Percentiles rank a stretch among this genome's conserved stretches.
These are phyloP conservation scores for Wallacemonas sp. DNA, from an alignment of 208 protist genomes.

Conservation along the genomic window DNA sequence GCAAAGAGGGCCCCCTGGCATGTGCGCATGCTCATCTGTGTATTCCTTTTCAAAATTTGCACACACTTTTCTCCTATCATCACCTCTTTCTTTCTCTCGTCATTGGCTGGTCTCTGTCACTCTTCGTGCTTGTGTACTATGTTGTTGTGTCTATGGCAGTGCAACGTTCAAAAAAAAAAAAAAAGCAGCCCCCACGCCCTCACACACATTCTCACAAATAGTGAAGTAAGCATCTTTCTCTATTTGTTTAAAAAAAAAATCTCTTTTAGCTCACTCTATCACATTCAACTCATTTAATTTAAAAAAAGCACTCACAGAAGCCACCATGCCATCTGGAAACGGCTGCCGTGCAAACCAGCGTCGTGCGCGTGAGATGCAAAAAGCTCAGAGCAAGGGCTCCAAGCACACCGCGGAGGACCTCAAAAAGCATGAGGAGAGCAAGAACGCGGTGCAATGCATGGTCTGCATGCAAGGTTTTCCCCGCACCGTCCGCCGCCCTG, in stretches of 20 bases:
- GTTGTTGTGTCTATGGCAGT: too few relatives aligned
- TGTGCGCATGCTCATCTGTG: too few relatives aligned
- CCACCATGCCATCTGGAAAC: slow-evolving; percentile 73
- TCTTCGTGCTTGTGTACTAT: too few relatives aligned
- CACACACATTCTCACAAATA: too few relatives aligned
- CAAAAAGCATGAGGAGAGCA: slow-evolving; percentile 78
- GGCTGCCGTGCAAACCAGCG: slow-evolving; percentile 66
- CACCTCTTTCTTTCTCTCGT: not conserved
- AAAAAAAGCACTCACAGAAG: not conserved
- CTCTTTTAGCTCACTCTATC: too few relatives aligned
- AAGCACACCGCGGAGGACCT: slow-evolving; percentile 60
- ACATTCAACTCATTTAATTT: not conserved
- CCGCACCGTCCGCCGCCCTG: slow-evolving; percentile 58
- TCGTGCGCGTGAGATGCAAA: slow-evolving; percentile 60
- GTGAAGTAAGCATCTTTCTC: too few relatives aligned
- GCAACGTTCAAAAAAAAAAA: slow-evolving; percentile 15
- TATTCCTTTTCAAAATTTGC: too few relatives aligned
- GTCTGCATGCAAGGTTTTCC: slow-evolving; percentile 80
- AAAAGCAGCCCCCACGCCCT: too few relatives aligned
- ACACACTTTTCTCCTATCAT: too few relatives aligned
- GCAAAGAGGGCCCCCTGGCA: too few relatives aligned
- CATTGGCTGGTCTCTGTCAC: too few relatives aligned
- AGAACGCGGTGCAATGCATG: slow-evolving; percentile 74
- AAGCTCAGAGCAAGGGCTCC: slow-evolving; percentile 28
- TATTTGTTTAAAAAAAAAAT: too few relatives aligned